A percentile compares a stretch with the other conserved stretches of the same genome.
These are phyloP conservation scores for Parsonsia alboflavescens DNA, from an alignment of 257 asterid genomes.

Conservation along the genomic window DNA sequence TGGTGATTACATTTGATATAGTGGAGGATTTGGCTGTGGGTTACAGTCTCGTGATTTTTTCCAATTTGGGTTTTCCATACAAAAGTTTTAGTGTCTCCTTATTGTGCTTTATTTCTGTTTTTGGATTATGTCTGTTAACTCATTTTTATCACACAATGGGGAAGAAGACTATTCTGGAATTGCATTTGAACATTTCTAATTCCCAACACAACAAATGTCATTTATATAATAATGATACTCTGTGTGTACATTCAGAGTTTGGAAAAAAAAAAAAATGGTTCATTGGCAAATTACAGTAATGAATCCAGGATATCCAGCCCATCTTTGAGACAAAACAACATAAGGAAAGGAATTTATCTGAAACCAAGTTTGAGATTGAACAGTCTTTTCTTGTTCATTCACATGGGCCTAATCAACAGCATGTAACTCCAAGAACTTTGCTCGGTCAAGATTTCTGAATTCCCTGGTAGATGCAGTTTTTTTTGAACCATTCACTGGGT, in stretches of 20 bases:
- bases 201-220: neutral
- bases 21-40: too few relatives aligned
- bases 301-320: neutral
- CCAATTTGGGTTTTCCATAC: too few relatives aligned
- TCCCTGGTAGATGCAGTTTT: constrained; percentile 58
- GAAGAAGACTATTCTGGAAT: too few relatives aligned
- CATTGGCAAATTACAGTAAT: neutral
- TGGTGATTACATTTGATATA: too few relatives aligned
- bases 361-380: constrained; percentile 3
- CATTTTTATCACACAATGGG: too few relatives aligned
- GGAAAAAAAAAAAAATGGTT: neutral
- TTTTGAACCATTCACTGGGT: constrained; percentile 35
- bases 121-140: too few relatives aligned
- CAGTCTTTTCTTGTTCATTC: neutral
- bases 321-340: neutral
- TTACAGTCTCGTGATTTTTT: too few relatives aligned
- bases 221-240: neutral
- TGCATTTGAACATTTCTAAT: too few relatives aligned
- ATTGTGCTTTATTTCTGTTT: too few relatives aligned
- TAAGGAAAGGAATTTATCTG: neutral
- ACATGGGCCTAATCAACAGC: constrained; percentile 28
- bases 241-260: neutral
- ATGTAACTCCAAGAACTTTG: constrained; percentile 29
- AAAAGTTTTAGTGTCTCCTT: too few relatives aligned
- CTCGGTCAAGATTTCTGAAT: constrained; percentile 30